Percentiles rank a stretch among this genome's conserved stretches.
Evolutionary conservation across 768 basidiomycete species (phyloP).

Genomic region (Mycena crocata): DNA sequence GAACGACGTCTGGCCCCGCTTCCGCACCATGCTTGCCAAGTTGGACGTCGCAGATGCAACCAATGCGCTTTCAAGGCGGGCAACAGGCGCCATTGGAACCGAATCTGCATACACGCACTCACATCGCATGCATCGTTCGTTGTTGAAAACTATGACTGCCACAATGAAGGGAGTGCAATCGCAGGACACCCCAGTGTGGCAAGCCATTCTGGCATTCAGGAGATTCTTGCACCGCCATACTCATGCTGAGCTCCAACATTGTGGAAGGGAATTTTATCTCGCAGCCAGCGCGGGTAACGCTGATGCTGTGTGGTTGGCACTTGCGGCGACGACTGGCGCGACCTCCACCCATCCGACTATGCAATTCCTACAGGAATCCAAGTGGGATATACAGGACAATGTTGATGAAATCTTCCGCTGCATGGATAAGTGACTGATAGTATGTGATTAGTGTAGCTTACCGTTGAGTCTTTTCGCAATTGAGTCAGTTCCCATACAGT

Average conservation of each 20-base stretch:
- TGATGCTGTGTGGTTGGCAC: constrained; percentile 87
- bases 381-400: constrained; percentile 72
- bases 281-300: constrained; percentile 71
- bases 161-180: constrained; percentile 75
- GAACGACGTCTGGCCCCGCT: constrained; percentile 95
- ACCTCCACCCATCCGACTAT: constrained; percentile 49
- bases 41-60: constrained; percentile 73
- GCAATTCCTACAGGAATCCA: constrained; percentile 62
- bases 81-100: constrained; percentile 62
- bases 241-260: constrained; percentile 80
- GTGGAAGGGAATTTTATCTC: constrained; percentile 73
- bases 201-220: constrained; percentile 79
- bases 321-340: constrained; percentile 65
- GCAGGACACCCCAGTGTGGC: constrained; percentile 82
- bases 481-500: not conserved
- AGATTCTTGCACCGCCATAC: constrained; percentile 76
- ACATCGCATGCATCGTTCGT: constrained; percentile 82
- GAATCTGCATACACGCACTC: constrained; percentile 84
- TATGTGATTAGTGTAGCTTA: too few relatives aligned
- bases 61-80: constrained; percentile 74
- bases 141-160: constrained; percentile 79
- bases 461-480: not conserved
- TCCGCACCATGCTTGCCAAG: constrained; percentile 67
- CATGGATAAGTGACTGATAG: too few relatives aligned
- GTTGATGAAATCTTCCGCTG: constrained; percentile 47